Conservation (phyloP, 176 grass and related monocot genomes). For the Zea mays region Zm-B73-REFERENCE-NAM-5.0 NC_050099.1:32766501-32767000, state of each 20-base stretch:
- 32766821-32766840: constrained; percentile 21
- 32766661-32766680: constrained; percentile 57
- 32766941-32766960: too few relatives aligned
- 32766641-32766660: constrained; percentile 40
- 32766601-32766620: not conserved
- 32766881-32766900: constrained; percentile 82
- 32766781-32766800: constrained; percentile 52
- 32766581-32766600: constrained; percentile 53
- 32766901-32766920: constrained; percentile 69
- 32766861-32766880: constrained; percentile 67
- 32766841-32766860: constrained; percentile 64
- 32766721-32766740: not conserved
- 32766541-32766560: constrained; percentile 94
- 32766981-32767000: too few relatives aligned
- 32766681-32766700: constrained; percentile 63
- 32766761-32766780: constrained; percentile 38
- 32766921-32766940: not conserved
- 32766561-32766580: constrained; percentile 69
- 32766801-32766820: constrained; percentile 41
- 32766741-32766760: constrained; percentile 39
- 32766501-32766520: constrained; percentile 32
- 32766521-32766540: constrained; percentile 91
- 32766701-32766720: constrained; percentile 7
- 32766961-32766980: too few relatives aligned
- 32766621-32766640: not conserved